phyloP scores from a whole-genome alignment of 306 rosid genomes.

The Alnus glutinosa region DNA sequence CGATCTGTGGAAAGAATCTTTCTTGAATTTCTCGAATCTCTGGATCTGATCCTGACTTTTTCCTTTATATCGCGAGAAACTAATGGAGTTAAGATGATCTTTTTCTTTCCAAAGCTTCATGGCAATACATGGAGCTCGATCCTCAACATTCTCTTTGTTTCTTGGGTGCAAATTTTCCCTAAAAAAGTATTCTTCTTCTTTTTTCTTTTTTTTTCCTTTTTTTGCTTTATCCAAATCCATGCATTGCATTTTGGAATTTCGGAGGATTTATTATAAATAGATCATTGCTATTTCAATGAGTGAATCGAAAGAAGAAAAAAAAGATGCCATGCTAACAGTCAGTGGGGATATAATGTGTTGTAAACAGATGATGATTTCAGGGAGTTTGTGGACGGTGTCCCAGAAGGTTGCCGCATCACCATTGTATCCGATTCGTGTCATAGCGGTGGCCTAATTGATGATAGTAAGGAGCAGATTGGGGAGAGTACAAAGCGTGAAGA shows the following conservation, averaged over 20 bases:
- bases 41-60: not conserved
- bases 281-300: not conserved
- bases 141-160: not conserved
- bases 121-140: not conserved
- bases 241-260: not conserved
- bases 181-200: not conserved
- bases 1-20: not conserved
- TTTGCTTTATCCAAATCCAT: not conserved
- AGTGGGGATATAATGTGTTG: not conserved
- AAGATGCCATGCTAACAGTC: not conserved
- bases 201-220: not conserved
- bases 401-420: conserved; percentile 58
- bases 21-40: not conserved
- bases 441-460: conserved; percentile 79
- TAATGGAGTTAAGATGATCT: too few species aligned
- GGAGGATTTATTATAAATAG: not conserved
- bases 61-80: not conserved
- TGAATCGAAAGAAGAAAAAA: not conserved
- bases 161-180: not conserved
- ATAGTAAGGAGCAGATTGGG: conserved; percentile 74
- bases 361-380: conserved; percentile 79
- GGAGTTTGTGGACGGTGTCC: conserved; percentile 52
- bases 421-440: conserved; percentile 85
- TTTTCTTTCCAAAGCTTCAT: not conserved
- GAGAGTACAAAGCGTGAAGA: conserved; percentile 47